phyloP scores from a whole-genome alignment of 352 stramenopile genomes.

The Sclerospora graminicola region DNA sequence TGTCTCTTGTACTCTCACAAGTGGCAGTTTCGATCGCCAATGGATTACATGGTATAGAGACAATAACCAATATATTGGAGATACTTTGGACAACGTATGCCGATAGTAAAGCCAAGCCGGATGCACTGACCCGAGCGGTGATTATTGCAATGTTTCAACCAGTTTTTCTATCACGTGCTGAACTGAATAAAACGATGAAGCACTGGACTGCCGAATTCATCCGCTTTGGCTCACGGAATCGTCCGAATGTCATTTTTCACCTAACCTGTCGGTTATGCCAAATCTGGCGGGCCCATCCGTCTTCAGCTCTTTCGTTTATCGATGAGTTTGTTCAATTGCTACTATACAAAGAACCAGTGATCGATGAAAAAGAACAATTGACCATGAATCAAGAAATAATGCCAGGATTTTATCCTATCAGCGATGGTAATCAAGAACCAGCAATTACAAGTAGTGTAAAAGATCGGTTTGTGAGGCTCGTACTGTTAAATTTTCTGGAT shows the following conservation, averaged over 20 bases:
- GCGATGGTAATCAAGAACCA: constrained; percentile 9
- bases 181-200: constrained; percentile 32
- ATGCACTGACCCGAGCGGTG: constrained; percentile 52
- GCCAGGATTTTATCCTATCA: constrained; percentile 3
- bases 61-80: constrained; percentile 33
- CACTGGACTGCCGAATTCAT: constrained; percentile 46
- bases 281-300: constrained; percentile 46
- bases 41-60: constrained; percentile 8
- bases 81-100: constrained; percentile 63
- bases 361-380: constrained; percentile 52
- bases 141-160: constrained; percentile 67
- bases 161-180: constrained; percentile 30
- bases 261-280: constrained; percentile 52
- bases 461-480: constrained; percentile 55
- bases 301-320: constrained; percentile 33
- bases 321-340: constrained; percentile 62
- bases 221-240: constrained; percentile 39
- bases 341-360: constrained; percentile 70
- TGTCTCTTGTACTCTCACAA: constrained; percentile 39
- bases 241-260: constrained; percentile 77
- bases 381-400: constrained; percentile 17
- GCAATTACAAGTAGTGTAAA: constrained; percentile 29
- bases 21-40: constrained; percentile 27
- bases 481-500: constrained; percentile 58
- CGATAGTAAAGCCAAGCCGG: constrained; percentile 58